Conservation (phyloP, 2,329 filamentous ascomycete species). For the Scolecobasidium constrictum region DNA sequence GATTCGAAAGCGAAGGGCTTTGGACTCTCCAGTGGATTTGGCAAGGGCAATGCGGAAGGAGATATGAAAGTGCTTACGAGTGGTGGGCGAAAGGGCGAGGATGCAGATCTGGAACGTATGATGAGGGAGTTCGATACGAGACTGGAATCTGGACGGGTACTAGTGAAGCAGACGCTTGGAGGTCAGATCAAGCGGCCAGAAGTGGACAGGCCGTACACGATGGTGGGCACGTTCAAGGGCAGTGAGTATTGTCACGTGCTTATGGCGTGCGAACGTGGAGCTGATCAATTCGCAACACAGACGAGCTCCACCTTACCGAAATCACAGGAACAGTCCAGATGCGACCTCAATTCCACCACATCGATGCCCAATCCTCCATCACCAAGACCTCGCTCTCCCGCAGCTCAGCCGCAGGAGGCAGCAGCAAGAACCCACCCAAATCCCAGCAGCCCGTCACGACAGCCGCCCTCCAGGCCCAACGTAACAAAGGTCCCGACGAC, state of each 20-base stretch:
- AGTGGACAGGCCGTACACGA: slow-evolving; percentile 64
- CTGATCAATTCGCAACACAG: slow-evolving; percentile 30
- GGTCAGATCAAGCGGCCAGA: slow-evolving; percentile 64
- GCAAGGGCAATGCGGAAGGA: slow-evolving; percentile 5
- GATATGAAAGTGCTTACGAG: not conserved
- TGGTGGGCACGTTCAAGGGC: slow-evolving; percentile 83
- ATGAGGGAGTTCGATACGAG: slow-evolving; percentile 53
- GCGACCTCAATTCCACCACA: slow-evolving; percentile 82
- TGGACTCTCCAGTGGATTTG: slow-evolving; percentile 10
- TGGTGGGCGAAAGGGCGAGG: slow-evolving; percentile 7
- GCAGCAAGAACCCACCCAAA: slow-evolving; percentile 33
- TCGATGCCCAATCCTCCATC: slow-evolving; percentile 73
- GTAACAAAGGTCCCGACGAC: slow-evolving; percentile 65
- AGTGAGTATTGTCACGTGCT: slow-evolving; percentile 40
- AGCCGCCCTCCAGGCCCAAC: slow-evolving; percentile 74
- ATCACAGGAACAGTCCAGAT: slow-evolving; percentile 77
- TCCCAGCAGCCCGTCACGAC: slow-evolving; percentile 33
- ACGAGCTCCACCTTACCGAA: slow-evolving; percentile 77
- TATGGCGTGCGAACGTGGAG: not conserved
- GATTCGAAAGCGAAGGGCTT: slow-evolving; percentile 26
- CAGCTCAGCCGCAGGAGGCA: too few relatives aligned
- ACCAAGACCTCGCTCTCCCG: slow-evolving; percentile 37
- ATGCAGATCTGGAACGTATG: slow-evolving; percentile 17
- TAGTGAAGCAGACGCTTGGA: slow-evolving; percentile 74
- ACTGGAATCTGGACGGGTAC: slow-evolving; percentile 56